Evolutionary conservation across 2,329 filamentous ascomycete genomes (phyloP), one percentile per base, ranked within the genome.

Genomic region (Harringtonia aguacate): DNA sequence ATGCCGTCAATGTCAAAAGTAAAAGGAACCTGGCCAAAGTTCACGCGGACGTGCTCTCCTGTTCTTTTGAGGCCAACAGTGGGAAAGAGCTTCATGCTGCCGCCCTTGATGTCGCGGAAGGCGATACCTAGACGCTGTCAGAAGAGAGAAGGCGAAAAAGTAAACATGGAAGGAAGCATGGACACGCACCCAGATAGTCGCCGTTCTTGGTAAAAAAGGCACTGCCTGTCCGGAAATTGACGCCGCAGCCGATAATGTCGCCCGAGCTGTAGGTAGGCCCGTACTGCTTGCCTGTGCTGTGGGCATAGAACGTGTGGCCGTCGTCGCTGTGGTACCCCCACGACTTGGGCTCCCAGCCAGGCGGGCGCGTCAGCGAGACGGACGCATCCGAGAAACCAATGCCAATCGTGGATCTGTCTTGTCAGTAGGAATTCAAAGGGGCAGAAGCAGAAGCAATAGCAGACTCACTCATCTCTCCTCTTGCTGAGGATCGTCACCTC

Each of bases 1-100:
- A 92, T 77, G 47, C 77, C 75, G 61, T 95, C 86, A 53, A 98
- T 97, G 59, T 95, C 86, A 64, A 84, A 98, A 36, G 86, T 73
- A 61, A 97, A 97, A 4, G 84, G 84, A 43, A 73, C 75, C 61
- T 82, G 77, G 38, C 79, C 79, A 63, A 84, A 84, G 56, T 84
- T 84, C 51, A 70, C 75, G 47, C 69, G 63, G 46, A 84, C 58
- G 51, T 77, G 70, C 54, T 84, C 79, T 36, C 77, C 75, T 1
- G 70, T 61, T 55, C 75, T 80, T 57, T 81, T 83, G 42, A 84
- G 65, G n/a, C 79, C 79, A 21, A 84, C 65, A 1, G 71, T 67
- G 18, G 79, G 79, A 56, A 80, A 89, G n/a, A 86, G 59, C 56
- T 75, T 75, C 12, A 75, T 72, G 48, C 70, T 67, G 35, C 65